Conservation (phyloP, 805 yeast species). For the Scheffersomyces coipomensis region DNA sequence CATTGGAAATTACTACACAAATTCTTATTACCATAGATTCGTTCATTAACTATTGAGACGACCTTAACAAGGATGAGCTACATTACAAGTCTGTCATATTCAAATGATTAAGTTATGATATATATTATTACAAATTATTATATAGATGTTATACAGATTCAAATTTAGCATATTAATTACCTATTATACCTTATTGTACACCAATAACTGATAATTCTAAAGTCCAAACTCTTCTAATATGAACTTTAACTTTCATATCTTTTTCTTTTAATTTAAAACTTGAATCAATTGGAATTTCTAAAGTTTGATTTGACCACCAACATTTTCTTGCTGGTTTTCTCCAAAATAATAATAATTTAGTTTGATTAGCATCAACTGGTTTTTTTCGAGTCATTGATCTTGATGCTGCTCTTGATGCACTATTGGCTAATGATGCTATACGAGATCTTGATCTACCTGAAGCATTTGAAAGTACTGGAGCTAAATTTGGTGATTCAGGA, state of each 20-base stretch:
- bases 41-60: too few relatives aligned
- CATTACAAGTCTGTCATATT: too few relatives aligned
- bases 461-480: constrained; percentile 43
- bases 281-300: constrained; percentile 41
- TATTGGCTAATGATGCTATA: constrained; percentile 57
- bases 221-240: constrained; percentile 95
- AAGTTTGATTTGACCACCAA: constrained; percentile 85
- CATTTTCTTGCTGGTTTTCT: constrained; percentile 97
- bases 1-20: too few relatives aligned
- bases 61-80: too few relatives aligned
- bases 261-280: constrained; percentile 11
- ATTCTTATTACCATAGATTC: too few relatives aligned
- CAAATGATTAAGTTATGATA: too few relatives aligned
- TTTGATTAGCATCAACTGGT: constrained; percentile 37
- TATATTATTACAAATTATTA: too few relatives aligned
- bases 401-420: constrained; percentile 55
- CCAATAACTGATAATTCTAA: constrained; percentile 89
- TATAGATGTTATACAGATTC: too few relatives aligned
- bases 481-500: constrained; percentile 42
- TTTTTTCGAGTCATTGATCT: constrained; percentile 51
- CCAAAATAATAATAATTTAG: constrained; percentile 87
- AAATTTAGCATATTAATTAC: too few relatives aligned
- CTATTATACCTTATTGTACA: constrained; percentile 58
- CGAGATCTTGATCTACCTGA: constrained; percentile 49
- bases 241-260: constrained; percentile 57